phyloP scores from a whole-genome alignment of 2,329 filamentous ascomycete genomes.

The Cladosporium sp. region DNA sequence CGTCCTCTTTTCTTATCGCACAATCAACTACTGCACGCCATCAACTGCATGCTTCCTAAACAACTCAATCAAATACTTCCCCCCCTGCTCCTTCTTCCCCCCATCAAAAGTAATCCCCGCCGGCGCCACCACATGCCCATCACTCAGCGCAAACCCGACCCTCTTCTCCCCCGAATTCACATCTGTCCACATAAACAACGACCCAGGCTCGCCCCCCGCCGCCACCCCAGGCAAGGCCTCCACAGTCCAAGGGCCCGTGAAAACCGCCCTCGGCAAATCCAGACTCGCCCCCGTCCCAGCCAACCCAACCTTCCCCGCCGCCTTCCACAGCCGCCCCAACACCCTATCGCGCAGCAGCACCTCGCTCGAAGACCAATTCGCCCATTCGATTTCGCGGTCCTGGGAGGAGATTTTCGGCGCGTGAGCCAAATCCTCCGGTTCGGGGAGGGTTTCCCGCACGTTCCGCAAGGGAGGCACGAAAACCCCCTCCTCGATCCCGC shows the following conservation, averaged over 20 bases:
- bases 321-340: slow-evolving; percentile 63
- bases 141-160: slow-evolving; percentile 18
- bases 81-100: slow-evolving; percentile 19
- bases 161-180: not conserved
- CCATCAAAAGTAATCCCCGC: slow-evolving; percentile 21
- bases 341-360: slow-evolving; percentile 55
- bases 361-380: slow-evolving; percentile 47
- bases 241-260: slow-evolving; percentile 22
- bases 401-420: slow-evolving; percentile 69
- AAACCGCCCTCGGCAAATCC: slow-evolving; percentile 21
- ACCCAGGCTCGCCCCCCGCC: not conserved
- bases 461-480: slow-evolving; percentile 49
- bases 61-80: slow-evolving; percentile 16
- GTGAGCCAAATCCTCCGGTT: slow-evolving; percentile 38
- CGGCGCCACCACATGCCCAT: slow-evolving; percentile 19
- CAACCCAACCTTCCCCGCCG: not conserved
- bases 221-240: not conserved
- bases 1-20: no score
- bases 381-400: slow-evolving; percentile 61
- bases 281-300: no score
- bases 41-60: no score
- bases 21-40: no score
- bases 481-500: slow-evolving; percentile 56
- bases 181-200: not conserved
- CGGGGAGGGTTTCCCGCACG: not conserved